A percentile compares a stretch with the other conserved stretches of the same genome.
Evolutionary conservation across 306 rosid species (phyloP).

Genomic region (Senna siamea): DNA sequence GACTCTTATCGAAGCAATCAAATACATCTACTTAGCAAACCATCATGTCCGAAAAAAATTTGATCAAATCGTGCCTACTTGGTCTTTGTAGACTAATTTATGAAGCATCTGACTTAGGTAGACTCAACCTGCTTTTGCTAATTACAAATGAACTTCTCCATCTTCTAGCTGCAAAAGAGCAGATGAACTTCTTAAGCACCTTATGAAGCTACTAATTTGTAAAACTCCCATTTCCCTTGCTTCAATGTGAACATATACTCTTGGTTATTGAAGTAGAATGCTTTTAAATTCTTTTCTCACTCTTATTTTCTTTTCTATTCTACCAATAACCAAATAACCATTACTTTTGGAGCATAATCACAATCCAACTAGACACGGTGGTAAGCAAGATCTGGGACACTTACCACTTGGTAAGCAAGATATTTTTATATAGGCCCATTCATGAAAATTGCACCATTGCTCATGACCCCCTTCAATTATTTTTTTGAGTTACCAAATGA

Average conservation of each 20-base stretch:
- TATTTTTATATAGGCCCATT: too few species aligned
- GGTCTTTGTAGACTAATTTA: conserved; percentile 14
- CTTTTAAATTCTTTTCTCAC: not conserved
- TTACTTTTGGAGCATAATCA: conserved; percentile 6
- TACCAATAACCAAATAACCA: not conserved
- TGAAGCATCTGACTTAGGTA: conserved; percentile 10
- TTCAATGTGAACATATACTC: conserved; percentile 18
- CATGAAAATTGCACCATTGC: too few species aligned
- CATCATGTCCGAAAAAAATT: conserved; percentile 26
- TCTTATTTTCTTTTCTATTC: not conserved
- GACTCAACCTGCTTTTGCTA: not conserved
- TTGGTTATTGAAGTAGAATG: not conserved
- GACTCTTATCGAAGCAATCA: conserved; percentile 14
- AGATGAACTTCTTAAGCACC: conserved; percentile 20
- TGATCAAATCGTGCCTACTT: conserved; percentile 3
- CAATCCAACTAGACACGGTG: conserved; percentile 23
- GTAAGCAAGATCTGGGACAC: not conserved
- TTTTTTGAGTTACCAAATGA: too few species aligned
- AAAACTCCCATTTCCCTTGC: not conserved
- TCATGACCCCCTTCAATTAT: too few species aligned
- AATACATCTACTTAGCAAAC: conserved; percentile 9
- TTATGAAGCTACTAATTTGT: conserved; percentile 15
- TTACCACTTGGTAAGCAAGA: not conserved
- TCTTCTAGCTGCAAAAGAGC: conserved; percentile 12
- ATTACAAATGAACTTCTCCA: conserved; percentile 17